phyloP scores from a whole-genome alignment of 139 green algal species.

The Ulvella scutata region DNA sequence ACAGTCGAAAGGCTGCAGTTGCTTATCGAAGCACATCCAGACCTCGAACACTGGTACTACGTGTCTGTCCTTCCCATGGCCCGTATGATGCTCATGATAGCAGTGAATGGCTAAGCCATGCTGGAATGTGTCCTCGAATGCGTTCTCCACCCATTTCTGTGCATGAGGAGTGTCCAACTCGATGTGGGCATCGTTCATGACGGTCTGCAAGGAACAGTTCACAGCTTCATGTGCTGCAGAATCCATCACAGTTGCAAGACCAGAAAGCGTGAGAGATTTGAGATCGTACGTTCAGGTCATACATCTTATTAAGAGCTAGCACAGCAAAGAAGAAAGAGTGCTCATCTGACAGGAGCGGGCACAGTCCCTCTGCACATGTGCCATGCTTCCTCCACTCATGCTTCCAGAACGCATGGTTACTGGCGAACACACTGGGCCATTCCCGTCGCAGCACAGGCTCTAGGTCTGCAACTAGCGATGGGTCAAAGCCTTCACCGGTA shows the following conservation, averaged over 20 bases:
- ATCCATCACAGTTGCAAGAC: background rate
- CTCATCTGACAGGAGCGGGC: background rate
- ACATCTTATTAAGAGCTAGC: background rate
- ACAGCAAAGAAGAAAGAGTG: background rate
- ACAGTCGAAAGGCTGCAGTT: background rate
- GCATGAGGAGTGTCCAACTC: background rate
- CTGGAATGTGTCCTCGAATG: background rate
- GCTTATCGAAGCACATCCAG: background rate
- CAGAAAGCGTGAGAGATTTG: background rate
- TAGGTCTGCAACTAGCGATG: background rate
- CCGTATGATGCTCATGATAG: no score
- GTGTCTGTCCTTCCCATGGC: background rate
- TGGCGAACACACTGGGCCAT: background rate
- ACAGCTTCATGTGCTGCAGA: background rate
- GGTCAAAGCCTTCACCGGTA: background rate
- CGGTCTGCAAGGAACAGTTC: background rate
- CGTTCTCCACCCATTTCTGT: background rate
- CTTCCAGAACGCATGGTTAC: background rate
- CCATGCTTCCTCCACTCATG: slow-evolving; percentile 1
- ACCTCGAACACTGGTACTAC: background rate
- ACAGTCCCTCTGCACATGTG: background rate
- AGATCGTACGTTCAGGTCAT: background rate
- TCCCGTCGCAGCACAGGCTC: background rate
- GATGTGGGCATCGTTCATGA: background rate
- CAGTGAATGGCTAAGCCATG: background rate